phyloP scores from a whole-genome alignment of 768 basidiomycete genomes.

The Cyclocybe cylindracea region DNA sequence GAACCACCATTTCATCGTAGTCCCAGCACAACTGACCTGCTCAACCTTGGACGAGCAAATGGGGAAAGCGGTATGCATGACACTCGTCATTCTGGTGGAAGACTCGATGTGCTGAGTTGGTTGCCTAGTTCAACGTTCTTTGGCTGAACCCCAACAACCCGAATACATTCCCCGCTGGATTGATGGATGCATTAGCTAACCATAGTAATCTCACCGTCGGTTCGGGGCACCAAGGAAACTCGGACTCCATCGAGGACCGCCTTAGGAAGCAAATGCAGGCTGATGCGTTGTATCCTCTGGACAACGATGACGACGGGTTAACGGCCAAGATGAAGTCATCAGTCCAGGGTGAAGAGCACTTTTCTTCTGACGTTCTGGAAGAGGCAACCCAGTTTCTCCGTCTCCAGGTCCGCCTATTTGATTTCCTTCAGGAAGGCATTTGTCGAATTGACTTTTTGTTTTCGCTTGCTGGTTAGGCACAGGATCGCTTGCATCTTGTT shows the following conservation, averaged over 20 bases:
- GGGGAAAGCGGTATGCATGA: constrained; percentile 58
- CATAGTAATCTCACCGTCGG: constrained; percentile 30
- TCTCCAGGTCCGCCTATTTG: constrained; percentile 47
- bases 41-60: constrained; percentile 71
- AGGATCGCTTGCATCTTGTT: constrained; percentile 66
- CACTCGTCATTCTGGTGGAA: neutral
- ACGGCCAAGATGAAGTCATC: constrained; percentile 21
- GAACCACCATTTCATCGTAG: constrained; percentile 20
- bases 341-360: constrained; percentile 33
- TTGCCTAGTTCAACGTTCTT: constrained; percentile 73
- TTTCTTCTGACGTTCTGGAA: constrained; percentile 57
- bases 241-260: constrained; percentile 44
- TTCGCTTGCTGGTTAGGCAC: constrained; percentile 46
- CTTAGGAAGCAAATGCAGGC: constrained; percentile 74
- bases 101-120: constrained; percentile 2
- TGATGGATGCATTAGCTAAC: constrained; percentile 56
- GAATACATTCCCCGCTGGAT: constrained; percentile 65
- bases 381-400: constrained; percentile 69
- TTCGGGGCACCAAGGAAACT: constrained; percentile 21
- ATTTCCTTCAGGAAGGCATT: constrained; percentile 7
- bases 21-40: constrained; percentile 75
- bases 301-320: constrained; percentile 34
- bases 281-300: constrained; percentile 64
- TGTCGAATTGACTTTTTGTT: constrained; percentile 10
- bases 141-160: constrained; percentile 72